Evolutionary conservation across 2,329 filamentous ascomycete genomes (phyloP).

Genomic region (Sporothrix euskadiensis): DNA sequence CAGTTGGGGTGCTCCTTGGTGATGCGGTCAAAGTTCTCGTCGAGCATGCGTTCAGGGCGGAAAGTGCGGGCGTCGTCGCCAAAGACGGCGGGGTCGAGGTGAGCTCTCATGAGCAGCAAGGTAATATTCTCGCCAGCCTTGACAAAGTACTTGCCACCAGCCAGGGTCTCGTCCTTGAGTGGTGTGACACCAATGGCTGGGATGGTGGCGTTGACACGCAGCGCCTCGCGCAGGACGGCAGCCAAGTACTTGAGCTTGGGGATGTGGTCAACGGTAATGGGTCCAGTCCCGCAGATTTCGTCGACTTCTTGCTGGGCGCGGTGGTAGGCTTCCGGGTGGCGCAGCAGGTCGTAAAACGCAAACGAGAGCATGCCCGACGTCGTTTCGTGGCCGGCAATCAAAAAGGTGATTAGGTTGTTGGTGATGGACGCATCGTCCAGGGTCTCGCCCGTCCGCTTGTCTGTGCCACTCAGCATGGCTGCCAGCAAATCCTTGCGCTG

Average conservation of each 20-base stretch:
- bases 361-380: slow-evolving; percentile 56
- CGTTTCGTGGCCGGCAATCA: slow-evolving; percentile 52
- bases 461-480: slow-evolving; percentile 67
- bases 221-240: slow-evolving; percentile 55
- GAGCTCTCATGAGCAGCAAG: slow-evolving; percentile 49
- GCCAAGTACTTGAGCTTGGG: slow-evolving; percentile 34
- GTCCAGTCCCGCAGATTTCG: slow-evolving; percentile 47
- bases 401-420: slow-evolving; percentile 19
- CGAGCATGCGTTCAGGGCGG: slow-evolving; percentile 62
- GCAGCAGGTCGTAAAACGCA: slow-evolving; percentile 52
- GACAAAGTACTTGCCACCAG: slow-evolving; percentile 55
- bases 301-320: slow-evolving; percentile 58
- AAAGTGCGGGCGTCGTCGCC: slow-evolving; percentile 59
- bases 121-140: slow-evolving; percentile 46
- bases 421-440: slow-evolving; percentile 56
- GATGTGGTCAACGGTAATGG: slow-evolving; percentile 52
- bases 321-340: slow-evolving; percentile 48
- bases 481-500: slow-evolving; percentile 65
- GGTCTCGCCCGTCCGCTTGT: slow-evolving; percentile 65
- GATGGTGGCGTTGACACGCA: slow-evolving; percentile 49
- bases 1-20: slow-evolving; percentile 42
- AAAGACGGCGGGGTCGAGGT: slow-evolving; percentile 58
- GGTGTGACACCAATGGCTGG: background rate
- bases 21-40: slow-evolving; percentile 45
- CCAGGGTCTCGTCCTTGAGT: slow-evolving; percentile 39